Conservation (phyloP, 129 eudicot genomes). For the Tagetes patula region DNA sequence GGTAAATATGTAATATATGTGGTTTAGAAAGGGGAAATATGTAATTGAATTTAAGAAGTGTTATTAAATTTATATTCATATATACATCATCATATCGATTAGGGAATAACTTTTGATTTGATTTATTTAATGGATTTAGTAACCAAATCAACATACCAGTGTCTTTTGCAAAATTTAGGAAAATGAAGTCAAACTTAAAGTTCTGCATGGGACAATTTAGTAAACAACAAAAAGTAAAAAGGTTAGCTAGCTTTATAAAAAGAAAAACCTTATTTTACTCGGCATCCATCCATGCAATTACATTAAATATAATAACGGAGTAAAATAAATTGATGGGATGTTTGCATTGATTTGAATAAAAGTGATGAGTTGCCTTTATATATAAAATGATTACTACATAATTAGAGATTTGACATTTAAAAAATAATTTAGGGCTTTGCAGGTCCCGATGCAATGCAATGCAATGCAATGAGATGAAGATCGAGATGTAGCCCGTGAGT, state of each 20-base stretch:
- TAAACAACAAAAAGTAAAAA: not conserved
- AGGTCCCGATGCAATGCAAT: slow-evolving; percentile 11
- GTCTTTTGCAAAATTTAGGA: not conserved
- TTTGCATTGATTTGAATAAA: slow-evolving; percentile 31
- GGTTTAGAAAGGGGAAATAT: too few species aligned
- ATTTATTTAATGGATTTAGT: not conserved
- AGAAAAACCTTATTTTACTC: not conserved
- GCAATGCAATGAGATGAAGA: slow-evolving; percentile 24
- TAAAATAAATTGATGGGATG: slow-evolving; percentile 40
- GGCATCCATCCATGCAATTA: slow-evolving; percentile 7
- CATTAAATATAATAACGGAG: not conserved
- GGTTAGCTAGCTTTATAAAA: slow-evolving; percentile 9
- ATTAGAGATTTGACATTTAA: slow-evolving; percentile 47
- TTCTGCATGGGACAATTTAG: not conserved
- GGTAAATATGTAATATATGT: too few species aligned
- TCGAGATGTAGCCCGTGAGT: slow-evolving; percentile 40
- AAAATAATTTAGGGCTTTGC: slow-evolving; percentile 24
- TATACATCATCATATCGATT: too few species aligned
- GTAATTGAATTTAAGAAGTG: too few species aligned
- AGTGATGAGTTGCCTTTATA: slow-evolving; percentile 42
- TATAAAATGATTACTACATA: slow-evolving; percentile 69
- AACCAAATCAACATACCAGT: not conserved
- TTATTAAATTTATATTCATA: too few species aligned
- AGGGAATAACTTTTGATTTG: too few species aligned
- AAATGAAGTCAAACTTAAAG: slow-evolving; percentile 26